Evolutionary conservation across 2,329 filamentous ascomycete genomes (phyloP), one percentile per base, ranked within the genome.

Genomic region (Fusarium chaquense): DNA sequence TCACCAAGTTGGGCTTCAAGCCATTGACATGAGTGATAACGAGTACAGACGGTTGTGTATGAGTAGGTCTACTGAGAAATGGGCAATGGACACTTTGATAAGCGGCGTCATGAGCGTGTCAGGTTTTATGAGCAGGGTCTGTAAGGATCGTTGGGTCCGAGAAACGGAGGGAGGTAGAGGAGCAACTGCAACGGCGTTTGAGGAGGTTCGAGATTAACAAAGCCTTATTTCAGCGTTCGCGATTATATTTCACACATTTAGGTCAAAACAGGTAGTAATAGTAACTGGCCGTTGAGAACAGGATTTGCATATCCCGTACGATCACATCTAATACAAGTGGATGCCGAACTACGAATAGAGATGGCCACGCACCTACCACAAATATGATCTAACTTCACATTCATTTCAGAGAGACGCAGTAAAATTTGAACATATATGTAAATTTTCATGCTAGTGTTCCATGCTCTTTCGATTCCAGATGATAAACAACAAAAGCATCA

Each of bases 1-100:
- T 97, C 84, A 86, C 87, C 26, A 90, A 89, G 79, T 75, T 91
- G 41, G 88, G 89, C 12, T 88, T 89, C 75, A 80, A 78, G 70
- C 80, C 80, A 70, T 53, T 75, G 43, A 33, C 75, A 20, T 61
- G 44, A 54, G 33, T 38, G 26, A 20, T 16, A n/a, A 24, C 24
- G 10, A 20, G 16, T 22, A 35, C 32, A 11, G 24, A 30, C 22
- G 32, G 26, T 32, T 24, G 30, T 60, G 36, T 45, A 33, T 38
- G 40, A 28, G 16, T 46, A 43, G 16, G 16, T 40, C 35, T 26
- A 26, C 18, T 32, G 18, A 33, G 22, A 32, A 60, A 54, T 40
- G 43, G 40, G 24, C 22, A 32, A 45, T 44, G 33, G 65, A 30
- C 26, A 41, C 46, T n/a, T 40, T 54, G 64, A 67, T 69, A n/a